Evolutionary conservation across 345 rosid species (phyloP).

Genomic region (Salix viminalis): DNA sequence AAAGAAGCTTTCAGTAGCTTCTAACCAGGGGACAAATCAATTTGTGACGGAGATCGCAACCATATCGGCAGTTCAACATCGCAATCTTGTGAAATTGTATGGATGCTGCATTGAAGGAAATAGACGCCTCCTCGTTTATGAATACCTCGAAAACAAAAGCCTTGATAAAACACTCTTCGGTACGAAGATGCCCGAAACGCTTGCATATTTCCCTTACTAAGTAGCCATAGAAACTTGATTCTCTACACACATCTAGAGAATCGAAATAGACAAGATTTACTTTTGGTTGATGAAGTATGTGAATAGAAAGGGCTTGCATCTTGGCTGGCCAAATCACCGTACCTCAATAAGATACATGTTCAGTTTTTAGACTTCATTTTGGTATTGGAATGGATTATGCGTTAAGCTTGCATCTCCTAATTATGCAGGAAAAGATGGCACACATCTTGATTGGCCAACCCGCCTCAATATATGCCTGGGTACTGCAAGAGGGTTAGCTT

Average conservation of each 20-base stretch:
- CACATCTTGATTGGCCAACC: slow-evolving; percentile 21
- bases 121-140: slow-evolving; percentile 21
- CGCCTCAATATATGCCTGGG: slow-evolving; percentile 39
- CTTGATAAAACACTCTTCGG: slow-evolving; percentile 18
- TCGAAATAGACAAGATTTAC: not conserved
- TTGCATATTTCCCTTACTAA: not conserved
- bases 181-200: not conserved
- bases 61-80: slow-evolving; percentile 55
- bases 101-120: slow-evolving; percentile 21
- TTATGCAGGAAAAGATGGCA: not conserved
- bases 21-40: slow-evolving; percentile 41
- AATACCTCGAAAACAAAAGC: slow-evolving; percentile 20
- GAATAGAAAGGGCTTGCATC: not conserved
- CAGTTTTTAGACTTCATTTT: slow-evolving; percentile 4
- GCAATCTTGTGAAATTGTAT: slow-evolving; percentile 22
- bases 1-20: slow-evolving; percentile 36
- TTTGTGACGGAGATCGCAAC: slow-evolving; percentile 33
- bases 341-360: slow-evolving; percentile 20
- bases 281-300: not conserved
- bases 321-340: slow-evolving; percentile 24
- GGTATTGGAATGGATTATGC: not conserved
- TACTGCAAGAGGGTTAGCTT: slow-evolving; percentile 16
- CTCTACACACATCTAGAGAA: not conserved
- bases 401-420: not conserved
- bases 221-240: not conserved